A percentile compares a stretch with the other conserved stretches of the same genome.
Evolutionary conservation across 148 eudicot species (phyloP).

Genomic region (Chenopodium quinoa): DNA sequence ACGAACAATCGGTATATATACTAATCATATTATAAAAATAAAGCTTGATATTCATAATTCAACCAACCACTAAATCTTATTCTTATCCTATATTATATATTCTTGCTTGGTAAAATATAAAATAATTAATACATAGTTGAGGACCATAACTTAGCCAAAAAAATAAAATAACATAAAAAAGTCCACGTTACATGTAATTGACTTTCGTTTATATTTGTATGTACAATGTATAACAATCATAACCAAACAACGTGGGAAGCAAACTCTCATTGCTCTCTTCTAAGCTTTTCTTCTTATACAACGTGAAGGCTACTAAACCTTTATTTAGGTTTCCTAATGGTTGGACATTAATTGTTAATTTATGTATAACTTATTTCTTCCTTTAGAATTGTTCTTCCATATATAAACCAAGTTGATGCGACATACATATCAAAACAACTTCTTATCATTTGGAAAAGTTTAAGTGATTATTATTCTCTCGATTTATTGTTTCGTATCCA

Average conservation of each 20-base stretch:
- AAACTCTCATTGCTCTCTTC: constrained; percentile 7
- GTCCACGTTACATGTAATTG: not conserved
- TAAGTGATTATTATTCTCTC: not conserved
- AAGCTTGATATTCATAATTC: not conserved
- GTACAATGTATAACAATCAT: constrained; percentile 7
- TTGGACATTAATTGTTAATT: constrained; percentile 3
- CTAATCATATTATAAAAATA: not conserved
- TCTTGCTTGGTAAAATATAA: not conserved
- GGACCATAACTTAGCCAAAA: not conserved
- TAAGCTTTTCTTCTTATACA: not conserved
- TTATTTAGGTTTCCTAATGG: constrained; percentile 11
- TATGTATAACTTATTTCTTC: not conserved
- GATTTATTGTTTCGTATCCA: too few relatives aligned
- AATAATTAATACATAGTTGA: not conserved
- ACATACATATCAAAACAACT: not conserved
- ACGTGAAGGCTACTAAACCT: constrained; percentile 35
- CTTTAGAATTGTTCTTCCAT: constrained; percentile 14
- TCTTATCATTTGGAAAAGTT: not conserved
- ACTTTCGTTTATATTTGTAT: not conserved
- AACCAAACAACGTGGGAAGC: constrained; percentile 27
- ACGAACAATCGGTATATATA: not conserved
- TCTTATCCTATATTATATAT: not conserved
- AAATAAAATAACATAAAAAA: not conserved
- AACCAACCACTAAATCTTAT: constrained; percentile 1
- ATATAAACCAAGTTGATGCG: constrained; percentile 4